Evolutionary conservation across 73 alveolate species (phyloP), one percentile per base, ranked within the genome.

Genomic region (Paramecium biaurelia): DNA sequence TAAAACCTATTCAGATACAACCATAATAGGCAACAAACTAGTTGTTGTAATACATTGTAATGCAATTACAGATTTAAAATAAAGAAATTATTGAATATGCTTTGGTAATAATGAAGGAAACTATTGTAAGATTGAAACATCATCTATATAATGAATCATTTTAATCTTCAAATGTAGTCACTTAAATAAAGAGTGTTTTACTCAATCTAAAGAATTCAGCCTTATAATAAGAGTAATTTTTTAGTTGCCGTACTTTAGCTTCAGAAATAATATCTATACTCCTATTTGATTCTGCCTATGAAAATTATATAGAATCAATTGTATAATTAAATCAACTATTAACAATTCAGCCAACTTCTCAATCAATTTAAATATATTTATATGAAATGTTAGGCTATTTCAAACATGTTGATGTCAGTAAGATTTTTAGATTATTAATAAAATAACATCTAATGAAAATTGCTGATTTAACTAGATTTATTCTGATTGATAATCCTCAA

Each of bases 311-410:
- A n/a, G 45, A 79, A 45, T 43, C 76, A 11, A 79, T 79, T 6
- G 34, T 79, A 18, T 18, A 38, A 23, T 79, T 79, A 23, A 79
- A 79, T 79, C 24, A 79, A 23, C 18, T 79, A 10, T 11, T 79
- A 12, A 32, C 70, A 18, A 10, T 79, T 11, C 12, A 79, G 10
- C 90, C 90, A 7, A 47, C 70, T 1, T 21, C 30, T 12, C n/a
- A 79, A 41, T 79, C 90, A 2, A 79, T 79, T 21, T 10, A 38
- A 20, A 79, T 79, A 10, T 79, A 79, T 43, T 24, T 79, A 38
- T 79, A 41, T 42, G 90, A 79, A 47, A 79, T 79, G 90, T 9
- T 79, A 4, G 90, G 90, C 2, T 79, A 79, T 79, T 79, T 79
- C 15, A 79, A 63, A 79, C 56, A 79, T 79, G 90, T 79, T 6